These are phyloP conservation scores for Nakazawaea ernobii DNA, from an alignment of 805 yeast genomes.

Conservation along the genomic window DNA sequence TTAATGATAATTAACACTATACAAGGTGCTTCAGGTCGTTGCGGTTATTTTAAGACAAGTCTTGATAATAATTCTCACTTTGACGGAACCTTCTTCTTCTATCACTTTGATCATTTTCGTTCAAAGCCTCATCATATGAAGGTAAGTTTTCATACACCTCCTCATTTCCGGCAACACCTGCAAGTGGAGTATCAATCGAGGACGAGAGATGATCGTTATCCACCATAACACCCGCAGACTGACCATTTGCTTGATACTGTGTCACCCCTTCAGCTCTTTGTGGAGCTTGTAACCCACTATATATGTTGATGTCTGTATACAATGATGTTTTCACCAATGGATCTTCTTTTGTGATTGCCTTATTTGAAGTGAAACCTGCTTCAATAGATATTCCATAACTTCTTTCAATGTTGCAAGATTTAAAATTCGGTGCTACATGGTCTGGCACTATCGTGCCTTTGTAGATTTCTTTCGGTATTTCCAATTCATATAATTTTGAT, in stretches of 20 bases:
- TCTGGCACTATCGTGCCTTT: conserved; percentile 40
- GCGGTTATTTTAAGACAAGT: neutral
- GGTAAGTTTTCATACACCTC: conserved; percentile 13
- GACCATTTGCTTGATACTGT: conserved; percentile 1
- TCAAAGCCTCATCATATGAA: conserved; percentile 13
- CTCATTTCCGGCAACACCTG: neutral
- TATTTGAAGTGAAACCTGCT: conserved; percentile 23
- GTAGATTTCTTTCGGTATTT: conserved; percentile 34
- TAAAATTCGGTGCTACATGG: conserved; percentile 46
- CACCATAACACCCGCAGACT: neutral
- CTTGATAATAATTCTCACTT: conserved; percentile 12
- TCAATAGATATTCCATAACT: conserved; percentile 31
- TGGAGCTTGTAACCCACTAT: conserved; percentile 17
- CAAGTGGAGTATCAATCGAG: neutral
- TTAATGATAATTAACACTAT: too few relatives aligned
- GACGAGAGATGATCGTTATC: neutral
- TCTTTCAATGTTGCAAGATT: conserved; percentile 49
- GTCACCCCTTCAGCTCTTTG: neutral
- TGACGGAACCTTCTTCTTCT: conserved; percentile 14
- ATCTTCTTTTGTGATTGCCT: conserved; percentile 2
- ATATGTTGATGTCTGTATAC: conserved; percentile 14
- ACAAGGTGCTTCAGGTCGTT: too few relatives aligned
- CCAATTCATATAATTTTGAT: conserved; percentile 31
- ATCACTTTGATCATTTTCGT: conserved; percentile 14
- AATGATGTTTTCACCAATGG: conserved; percentile 12